phyloP scores from a whole-genome alignment of 257 asterid species.

The Solanum piurae region DNA sequence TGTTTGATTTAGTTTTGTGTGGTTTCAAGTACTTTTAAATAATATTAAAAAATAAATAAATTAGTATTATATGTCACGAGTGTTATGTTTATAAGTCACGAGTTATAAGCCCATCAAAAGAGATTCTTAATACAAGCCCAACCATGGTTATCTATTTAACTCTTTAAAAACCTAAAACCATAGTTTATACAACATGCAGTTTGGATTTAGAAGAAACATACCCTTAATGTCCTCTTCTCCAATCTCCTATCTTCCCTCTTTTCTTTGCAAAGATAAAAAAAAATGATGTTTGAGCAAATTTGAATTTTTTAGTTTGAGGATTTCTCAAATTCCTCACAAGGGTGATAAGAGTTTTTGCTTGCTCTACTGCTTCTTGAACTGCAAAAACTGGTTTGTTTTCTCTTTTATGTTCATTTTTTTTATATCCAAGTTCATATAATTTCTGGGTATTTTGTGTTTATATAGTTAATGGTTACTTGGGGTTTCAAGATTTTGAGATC shows the following conservation, averaged over 20 bases:
- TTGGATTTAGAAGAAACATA: neutral
- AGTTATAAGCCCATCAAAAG: neutral
- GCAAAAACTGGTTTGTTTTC: conserved; percentile 28
- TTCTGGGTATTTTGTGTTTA: neutral
- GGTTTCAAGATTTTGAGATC: conserved; percentile 41
- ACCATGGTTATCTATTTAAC: neutral
- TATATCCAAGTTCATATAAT: neutral
- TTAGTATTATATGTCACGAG: neutral
- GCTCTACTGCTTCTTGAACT: neutral
- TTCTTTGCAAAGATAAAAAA: neutral
- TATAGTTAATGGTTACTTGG: neutral
- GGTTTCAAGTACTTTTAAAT: too few relatives aligned
- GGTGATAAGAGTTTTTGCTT: neutral
- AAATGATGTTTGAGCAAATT: neutral
- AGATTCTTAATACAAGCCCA: neutral
- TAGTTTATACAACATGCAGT: neutral
- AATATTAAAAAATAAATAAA: too few relatives aligned
- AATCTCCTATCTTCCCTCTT: neutral
- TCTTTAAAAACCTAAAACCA: neutral
- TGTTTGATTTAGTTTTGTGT: neutral
- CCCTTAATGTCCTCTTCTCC: neutral
- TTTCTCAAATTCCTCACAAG: neutral
- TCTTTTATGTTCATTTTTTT: neutral
- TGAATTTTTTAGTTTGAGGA: neutral
- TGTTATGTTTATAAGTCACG: neutral